Evolutionary conservation across 1,139 yeast species (phyloP).

Genomic region (Geotrichum reessii): DNA sequence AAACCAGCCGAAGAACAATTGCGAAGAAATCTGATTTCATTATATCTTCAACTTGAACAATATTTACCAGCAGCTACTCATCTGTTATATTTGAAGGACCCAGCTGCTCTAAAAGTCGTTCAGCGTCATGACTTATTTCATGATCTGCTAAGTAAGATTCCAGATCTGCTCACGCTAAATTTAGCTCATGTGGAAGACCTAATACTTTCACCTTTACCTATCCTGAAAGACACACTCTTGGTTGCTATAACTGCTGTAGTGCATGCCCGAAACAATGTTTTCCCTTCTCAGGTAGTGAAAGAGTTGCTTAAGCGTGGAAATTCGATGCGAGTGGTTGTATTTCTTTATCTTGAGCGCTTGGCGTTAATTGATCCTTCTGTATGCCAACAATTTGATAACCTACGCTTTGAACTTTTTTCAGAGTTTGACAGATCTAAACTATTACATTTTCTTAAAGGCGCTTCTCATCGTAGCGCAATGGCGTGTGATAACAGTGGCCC

Average conservation of each 20-base stretch:
- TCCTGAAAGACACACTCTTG: slow-evolving; percentile 39
- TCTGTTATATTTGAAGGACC: slow-evolving; percentile 51
- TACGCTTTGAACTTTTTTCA: slow-evolving; percentile 58
- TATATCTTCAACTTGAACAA: slow-evolving; percentile 54
- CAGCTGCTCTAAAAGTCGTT: slow-evolving; percentile 50
- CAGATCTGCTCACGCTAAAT: slow-evolving; percentile 48
- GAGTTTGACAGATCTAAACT: slow-evolving; percentile 51
- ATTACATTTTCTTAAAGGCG: slow-evolving; percentile 48
- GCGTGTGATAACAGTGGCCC: not conserved
- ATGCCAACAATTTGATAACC: slow-evolving; percentile 55
- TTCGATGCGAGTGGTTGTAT: slow-evolving; percentile 41
- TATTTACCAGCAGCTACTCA: slow-evolving; percentile 60
- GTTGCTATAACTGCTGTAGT: slow-evolving; percentile 55
- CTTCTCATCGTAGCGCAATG: slow-evolving; percentile 35
- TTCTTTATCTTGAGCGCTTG: slow-evolving; percentile 58
- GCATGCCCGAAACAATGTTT: slow-evolving; percentile 57
- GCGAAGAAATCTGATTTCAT: slow-evolving; percentile 49
- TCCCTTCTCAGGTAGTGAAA: slow-evolving; percentile 47
- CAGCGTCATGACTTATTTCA: slow-evolving; percentile 56
- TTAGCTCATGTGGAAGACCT: slow-evolving; percentile 37
- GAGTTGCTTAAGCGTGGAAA: slow-evolving; percentile 39
- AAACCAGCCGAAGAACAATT: slow-evolving; percentile 29
- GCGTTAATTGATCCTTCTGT: slow-evolving; percentile 49
- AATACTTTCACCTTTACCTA: slow-evolving; percentile 40
- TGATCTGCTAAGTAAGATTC: slow-evolving; percentile 45